A percentile compares a stretch with the other conserved stretches of the same genome.
phyloP scores from a whole-genome alignment of 78 protist genomes.

The Cyanophora paradoxa region DNA sequence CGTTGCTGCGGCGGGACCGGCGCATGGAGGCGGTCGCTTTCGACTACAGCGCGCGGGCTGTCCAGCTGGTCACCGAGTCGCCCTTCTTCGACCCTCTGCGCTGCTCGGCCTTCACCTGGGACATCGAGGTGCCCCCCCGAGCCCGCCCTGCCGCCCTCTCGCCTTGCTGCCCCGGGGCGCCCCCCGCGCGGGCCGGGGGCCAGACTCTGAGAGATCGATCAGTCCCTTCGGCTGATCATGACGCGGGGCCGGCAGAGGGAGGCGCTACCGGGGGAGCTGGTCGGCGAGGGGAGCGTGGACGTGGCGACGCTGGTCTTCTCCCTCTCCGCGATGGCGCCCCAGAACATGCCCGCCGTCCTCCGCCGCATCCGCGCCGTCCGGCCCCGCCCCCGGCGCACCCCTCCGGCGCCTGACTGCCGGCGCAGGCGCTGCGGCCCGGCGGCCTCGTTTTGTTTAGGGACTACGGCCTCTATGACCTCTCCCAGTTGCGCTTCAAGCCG shows the following conservation, averaged over 20 bases:
- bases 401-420: no score
- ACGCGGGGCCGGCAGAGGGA: no score
- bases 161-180: no score
- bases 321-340: background rate
- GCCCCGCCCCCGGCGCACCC: no score
- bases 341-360: background rate
- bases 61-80: background rate
- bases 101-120: background rate
- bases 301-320: background rate
- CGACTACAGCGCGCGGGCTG: background rate
- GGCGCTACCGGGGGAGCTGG: background rate
- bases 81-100: background rate
- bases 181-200: no score
- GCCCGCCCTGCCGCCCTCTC: no score
- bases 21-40: no score
- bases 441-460: conserved; percentile 56
- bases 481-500: conserved; percentile 48
- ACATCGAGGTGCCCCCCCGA: background rate
- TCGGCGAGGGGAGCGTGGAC: background rate
- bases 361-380: no score
- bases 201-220: no score
- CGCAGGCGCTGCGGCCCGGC: conserved; percentile 38
- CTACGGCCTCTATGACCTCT: conserved; percentile 62
- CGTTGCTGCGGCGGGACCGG: no score
- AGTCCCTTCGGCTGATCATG: no score